Evolutionary conservation across 73 alveolate species (phyloP).

Genomic region (Urostyla sp.): DNA sequence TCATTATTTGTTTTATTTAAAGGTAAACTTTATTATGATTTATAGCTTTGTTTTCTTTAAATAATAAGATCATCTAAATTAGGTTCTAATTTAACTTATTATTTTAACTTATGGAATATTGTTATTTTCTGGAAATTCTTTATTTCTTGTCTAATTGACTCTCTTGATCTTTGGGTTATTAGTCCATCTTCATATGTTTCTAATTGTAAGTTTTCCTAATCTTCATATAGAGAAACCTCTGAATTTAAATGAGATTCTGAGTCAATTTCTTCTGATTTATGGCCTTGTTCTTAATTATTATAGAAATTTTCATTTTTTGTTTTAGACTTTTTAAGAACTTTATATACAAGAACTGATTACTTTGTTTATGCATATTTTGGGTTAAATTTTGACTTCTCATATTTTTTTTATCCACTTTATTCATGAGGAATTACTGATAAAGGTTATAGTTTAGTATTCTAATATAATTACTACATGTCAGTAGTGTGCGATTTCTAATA

Average conservation of each 20-base stretch:
- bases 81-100: background rate
- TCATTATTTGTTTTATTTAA: background rate
- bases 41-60: background rate
- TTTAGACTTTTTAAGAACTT: too few species aligned
- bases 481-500: too few species aligned
- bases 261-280: background rate
- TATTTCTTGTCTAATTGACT: conserved; percentile 1
- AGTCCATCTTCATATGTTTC: background rate
- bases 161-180: background rate
- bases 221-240: conserved; percentile 25
- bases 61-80: background rate
- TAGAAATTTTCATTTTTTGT: background rate
- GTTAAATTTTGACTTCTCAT: background rate
- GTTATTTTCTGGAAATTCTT: background rate
- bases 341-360: too few species aligned
- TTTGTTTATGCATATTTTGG: too few species aligned
- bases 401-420: too few species aligned
- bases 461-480: too few species aligned
- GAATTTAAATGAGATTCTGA: conserved; percentile 15
- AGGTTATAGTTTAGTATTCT: too few species aligned
- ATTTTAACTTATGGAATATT: conserved; percentile 1
- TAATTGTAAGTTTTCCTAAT: background rate
- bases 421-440: too few species aligned
- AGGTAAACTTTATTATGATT: background rate
- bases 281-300: background rate